Evolutionary conservation across 148 eudicot genomes (phyloP), one percentile per base, ranked within the genome.

Genomic region (Gaultheria prostrata): DNA sequence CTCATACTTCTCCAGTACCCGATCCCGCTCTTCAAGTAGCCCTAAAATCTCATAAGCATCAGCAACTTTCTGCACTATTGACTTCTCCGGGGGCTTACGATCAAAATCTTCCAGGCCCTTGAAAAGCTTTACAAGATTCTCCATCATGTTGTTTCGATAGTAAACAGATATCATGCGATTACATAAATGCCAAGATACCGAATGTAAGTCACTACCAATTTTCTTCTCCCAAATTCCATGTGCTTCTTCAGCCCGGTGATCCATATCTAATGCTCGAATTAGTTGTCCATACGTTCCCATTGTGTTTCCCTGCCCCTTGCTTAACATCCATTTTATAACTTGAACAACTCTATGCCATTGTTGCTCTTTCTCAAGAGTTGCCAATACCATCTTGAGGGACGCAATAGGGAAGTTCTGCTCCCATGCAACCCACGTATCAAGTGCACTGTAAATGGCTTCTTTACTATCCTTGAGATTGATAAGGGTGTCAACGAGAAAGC

Each of bases 231-330:
- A 97, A 61, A 97, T 28, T 80, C 82, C 89, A 78, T 97, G 95
- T 57, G 99, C 98, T 86, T 97, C 99, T 84, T 92, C 89, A 3
- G 88, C 94, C 81, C 99, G 86, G 78, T 88, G 91, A 81, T 97
- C 98, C 97, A 85, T 97, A 86, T 94, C 99, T 79, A 97, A 80
- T 80, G 99, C 99, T 35, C 88, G 90, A 46, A 97, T 92, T 46
- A 97, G 86, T 88, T 97, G 98, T 81, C 88, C 93, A 71, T 94
- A 94, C 53, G 98, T 94, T 49, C 92, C 92, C 87, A 88, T 82
- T 35, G 99, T 97, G 83, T 87, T 93, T 73, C 97, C 98, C 87
- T 94, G 98, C 72, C 99, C 99, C 85, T 97, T 97, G 91, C 99
- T 94, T 84, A 97, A 85, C 92, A 94, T 93, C 97, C 99, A 97